Percentiles rank a stretch among this genome's conserved stretches.
These are phyloP conservation scores for Tremella yokohamensis DNA, from an alignment of 768 basidiomycete species.

Conservation along the genomic window DNA sequence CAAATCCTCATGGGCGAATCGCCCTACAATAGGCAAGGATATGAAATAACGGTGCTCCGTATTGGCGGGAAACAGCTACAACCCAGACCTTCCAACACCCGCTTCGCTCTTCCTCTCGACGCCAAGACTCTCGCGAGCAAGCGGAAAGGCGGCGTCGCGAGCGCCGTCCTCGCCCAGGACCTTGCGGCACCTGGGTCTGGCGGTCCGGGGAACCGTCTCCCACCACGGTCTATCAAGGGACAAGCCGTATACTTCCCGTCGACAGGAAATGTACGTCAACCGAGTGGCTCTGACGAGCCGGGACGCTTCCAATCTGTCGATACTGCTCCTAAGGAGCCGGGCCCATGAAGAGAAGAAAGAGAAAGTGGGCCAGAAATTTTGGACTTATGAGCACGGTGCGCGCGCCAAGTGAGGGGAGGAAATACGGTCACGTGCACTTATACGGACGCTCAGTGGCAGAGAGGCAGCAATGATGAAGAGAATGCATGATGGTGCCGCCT, in stretches of 20 bases:
- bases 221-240: conserved; percentile 32
- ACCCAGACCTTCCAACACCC: conserved; percentile 13
- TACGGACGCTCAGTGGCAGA: too few relatives aligned
- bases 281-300: conserved; percentile 9
- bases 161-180: conserved; percentile 7
- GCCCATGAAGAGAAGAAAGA: conserved; percentile 34
- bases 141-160: conserved; percentile 17
- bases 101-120: conserved; percentile 20
- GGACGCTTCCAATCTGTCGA: conserved; percentile 50
- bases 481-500: too few relatives aligned
- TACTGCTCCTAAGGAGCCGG: conserved; percentile 23
- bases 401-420: too few relatives aligned
- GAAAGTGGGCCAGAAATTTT: conserved; percentile 12
- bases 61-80: neutral
- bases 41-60: conserved; percentile 47
- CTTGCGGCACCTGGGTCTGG: conserved; percentile 7
- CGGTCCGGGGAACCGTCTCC: conserved; percentile 1
- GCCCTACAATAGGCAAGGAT: conserved; percentile 44
- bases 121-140: neutral
- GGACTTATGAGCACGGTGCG: neutral
- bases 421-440: too few relatives aligned
- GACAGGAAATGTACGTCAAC: conserved; percentile 50
- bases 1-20: conserved; percentile 45
- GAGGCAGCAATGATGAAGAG: too few relatives aligned
- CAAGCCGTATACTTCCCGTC: conserved; percentile 45